Conservation (phyloP, 2,329 filamentous ascomycete species). For the Chaetomium sp. region DNA sequence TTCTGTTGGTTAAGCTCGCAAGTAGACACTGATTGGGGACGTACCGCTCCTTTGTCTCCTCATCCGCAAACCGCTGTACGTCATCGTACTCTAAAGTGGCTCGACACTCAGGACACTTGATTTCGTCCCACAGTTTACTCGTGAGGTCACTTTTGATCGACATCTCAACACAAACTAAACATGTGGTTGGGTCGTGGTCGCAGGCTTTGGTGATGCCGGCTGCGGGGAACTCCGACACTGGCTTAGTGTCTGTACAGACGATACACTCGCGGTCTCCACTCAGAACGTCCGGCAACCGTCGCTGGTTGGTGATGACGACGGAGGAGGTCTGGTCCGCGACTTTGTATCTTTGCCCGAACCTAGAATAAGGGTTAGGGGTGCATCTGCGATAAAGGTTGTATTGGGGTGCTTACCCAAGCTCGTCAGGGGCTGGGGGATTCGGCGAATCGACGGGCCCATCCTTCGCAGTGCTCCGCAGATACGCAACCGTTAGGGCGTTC, state of each 20-base stretch:
- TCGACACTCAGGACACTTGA: conserved; percentile 48
- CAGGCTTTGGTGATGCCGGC: conserved; percentile 30
- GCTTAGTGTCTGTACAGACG: conserved; percentile 33
- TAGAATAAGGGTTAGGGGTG: conserved; percentile 1
- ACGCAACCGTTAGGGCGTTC: conserved; percentile 27
- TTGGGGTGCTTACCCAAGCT: conserved; percentile 11
- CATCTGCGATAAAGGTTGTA: neutral
- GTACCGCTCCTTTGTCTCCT: conserved; percentile 38
- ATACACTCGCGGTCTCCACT: conserved; percentile 28
- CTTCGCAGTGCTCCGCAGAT: conserved; percentile 22
- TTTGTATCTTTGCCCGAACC: conserved; percentile 33
- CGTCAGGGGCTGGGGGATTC: neutral
- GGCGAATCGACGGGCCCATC: neutral
- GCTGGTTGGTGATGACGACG: conserved; percentile 29
- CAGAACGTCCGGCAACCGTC: conserved; percentile 21
- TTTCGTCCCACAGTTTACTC: conserved; percentile 36
- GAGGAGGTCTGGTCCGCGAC: conserved; percentile 22
- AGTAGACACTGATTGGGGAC: neutral
- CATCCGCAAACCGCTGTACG: conserved; percentile 39
- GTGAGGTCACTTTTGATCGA: conserved; percentile 32
- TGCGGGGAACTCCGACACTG: conserved; percentile 27
- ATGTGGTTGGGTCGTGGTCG: conserved; percentile 29
- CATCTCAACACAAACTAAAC: conserved; percentile 30
- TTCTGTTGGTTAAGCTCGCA: neutral
- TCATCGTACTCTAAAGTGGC: conserved; percentile 37